phyloP scores from a whole-genome alignment of 495 filamentous ascomycete species.

The Cercophora scortea region DNA sequence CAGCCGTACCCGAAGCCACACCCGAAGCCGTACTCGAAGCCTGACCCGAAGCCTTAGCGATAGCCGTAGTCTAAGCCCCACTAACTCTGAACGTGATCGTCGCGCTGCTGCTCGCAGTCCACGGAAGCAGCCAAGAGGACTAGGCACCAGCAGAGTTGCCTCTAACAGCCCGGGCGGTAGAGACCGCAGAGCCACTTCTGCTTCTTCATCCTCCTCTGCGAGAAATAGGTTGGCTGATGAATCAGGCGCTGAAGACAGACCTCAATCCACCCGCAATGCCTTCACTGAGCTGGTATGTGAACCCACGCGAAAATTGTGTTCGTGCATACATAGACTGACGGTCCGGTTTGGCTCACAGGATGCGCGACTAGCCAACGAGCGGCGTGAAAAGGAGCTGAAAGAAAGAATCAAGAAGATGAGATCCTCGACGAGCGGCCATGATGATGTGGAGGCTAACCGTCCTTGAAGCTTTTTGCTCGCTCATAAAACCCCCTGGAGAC shows the following conservation, averaged over 20 bases:
- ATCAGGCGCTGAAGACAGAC: conserved; percentile 49
- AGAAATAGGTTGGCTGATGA: conserved; percentile 54
- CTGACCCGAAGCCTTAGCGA: conserved; percentile 1
- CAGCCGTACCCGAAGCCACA: neutral
- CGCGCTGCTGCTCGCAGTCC: conserved; percentile 41
- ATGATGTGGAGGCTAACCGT: conserved; percentile 40
- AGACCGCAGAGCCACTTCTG: conserved; percentile 27
- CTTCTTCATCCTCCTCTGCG: conserved; percentile 44
- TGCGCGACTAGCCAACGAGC: conserved; percentile 40
- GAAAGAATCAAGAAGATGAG: conserved; percentile 63
- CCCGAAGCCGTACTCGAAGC: neutral
- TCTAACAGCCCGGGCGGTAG: conserved; percentile 10
- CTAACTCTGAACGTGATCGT: conserved; percentile 32
- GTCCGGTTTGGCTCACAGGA: neutral
- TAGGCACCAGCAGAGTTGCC: neutral
- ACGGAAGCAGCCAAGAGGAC: conserved; percentile 8
- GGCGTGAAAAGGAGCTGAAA: conserved; percentile 58
- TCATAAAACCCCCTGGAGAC: too few species aligned
- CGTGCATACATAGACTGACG: neutral
- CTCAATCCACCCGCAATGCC: conserved; percentile 23
- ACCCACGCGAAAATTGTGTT: conserved; percentile 9
- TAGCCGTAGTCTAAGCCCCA: conserved; percentile 25
- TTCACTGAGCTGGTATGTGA: conserved; percentile 31
- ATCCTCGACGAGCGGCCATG: conserved; percentile 39
- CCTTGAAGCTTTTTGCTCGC: conserved; percentile 22